Evolutionary conservation across 768 basidiomycete genomes (phyloP), one percentile per base, ranked within the genome.

Genomic region (Suillus luteus): DNA sequence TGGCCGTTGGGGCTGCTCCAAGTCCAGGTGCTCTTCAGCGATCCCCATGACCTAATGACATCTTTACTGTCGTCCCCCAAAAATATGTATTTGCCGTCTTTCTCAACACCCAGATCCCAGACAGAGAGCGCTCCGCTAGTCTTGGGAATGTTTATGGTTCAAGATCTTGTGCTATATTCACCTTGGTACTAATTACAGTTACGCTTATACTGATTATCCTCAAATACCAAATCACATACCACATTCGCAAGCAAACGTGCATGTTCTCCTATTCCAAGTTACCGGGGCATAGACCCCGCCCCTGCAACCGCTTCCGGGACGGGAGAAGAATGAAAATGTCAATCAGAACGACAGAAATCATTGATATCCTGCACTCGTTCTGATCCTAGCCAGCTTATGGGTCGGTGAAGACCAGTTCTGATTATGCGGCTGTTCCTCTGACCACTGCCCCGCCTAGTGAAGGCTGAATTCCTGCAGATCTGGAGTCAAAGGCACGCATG

Each of bases 221-320:
- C 19, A 7, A 54, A 33, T 54, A 33, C 33, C 33, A n/a, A n/a
- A 54, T 54, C 33, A 54, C 31, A 33, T 10, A 35, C 52, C 31
- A 5, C 51, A 52, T 52, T 27, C 8, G 49, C 31, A n/a, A 54
- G 52, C 19, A 35, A 35, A 54, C 33, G 52, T 54, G 52, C 52
- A 12, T 51, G 31, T 19, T 54, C 52, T 35, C 52, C 52, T 54
- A 54, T 54, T 33, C 52, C 52, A 54, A 31, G 15, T 52, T 31
- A 2, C 17, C 15, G 49, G 49, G 27, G 24, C 24, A 5, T 17
- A n/a, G 38, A 12, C 27, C 57, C 10, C 7, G 10, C 38, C 17
- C 15, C 17, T 27, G 17, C 38, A 1, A 40, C 40, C 38, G 17
- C 24, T 24, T 40, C 24, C 5, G 17, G 14, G 24, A 57, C 15